Base-by-base conservation (phyloP, 2,329 filamentous ascomycete species). In the Diaporthe capsici region DNA sequence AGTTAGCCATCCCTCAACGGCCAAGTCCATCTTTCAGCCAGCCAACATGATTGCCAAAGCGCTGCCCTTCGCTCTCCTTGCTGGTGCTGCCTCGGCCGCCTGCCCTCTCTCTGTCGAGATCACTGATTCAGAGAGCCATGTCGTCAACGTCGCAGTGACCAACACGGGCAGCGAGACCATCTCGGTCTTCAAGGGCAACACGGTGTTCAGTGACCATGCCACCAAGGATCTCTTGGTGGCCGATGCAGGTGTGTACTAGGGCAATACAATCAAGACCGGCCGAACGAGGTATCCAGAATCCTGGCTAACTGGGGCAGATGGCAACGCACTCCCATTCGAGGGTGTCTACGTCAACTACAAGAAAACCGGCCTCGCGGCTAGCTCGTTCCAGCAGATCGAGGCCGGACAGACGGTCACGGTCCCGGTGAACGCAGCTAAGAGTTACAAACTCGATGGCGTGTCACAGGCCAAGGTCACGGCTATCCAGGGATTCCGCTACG, bases 101-200 rank as follows among this genome's bases (percentile, higher is more conserved):
- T 77, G 76, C 68, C 76, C 76, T 22, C 76, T 77, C 25, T 72
- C 76, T 5, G 68, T 77, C 22, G 71, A 71, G 37, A 74, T 77
- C 34, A 53, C 67, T 2, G 74, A 73, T 47, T 70, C 74, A 17
- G 58, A 61, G 44, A 39, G 70, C 53, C 74, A 77, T 42, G 60
- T 76, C 49, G 74, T 75, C 34, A 72, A 73, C 17, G 74, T 77
- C 47, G 58, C 74, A 2, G 71, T 77, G 25, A 77, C 76, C 12
- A 77, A 77, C 67, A 76, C 76, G 22, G 76, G 76, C 28, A 65
- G 7, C 42, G 76, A 77, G 57, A 67, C 76, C 28, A 42, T 77
- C 51, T 72, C 65, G 12, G 65, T 77, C 37, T 77, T 77, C 72
- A 77, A 77, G 51, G 76, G 76, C 67, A 77, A 77, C 76, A 77